Conservation (phyloP, 805 yeast genomes). For the Osmozyma mogii region DNA sequence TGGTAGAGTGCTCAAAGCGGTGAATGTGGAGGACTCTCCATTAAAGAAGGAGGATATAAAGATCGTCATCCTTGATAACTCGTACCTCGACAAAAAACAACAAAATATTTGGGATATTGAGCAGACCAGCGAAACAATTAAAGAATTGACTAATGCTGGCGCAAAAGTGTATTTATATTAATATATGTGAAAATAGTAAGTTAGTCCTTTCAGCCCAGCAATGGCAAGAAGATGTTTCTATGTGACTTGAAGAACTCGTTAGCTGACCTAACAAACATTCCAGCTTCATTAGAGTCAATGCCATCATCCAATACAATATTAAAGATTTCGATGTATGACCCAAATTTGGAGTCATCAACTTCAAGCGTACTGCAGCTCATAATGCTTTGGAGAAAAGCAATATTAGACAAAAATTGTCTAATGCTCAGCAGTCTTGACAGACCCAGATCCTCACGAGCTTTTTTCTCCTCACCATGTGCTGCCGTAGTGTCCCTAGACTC, state of each 20-base stretch:
- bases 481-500: background rate
- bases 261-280: constrained; percentile 14
- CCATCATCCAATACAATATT: too few relatives aligned
- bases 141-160: constrained; percentile 32
- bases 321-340: too few relatives aligned
- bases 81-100: constrained; percentile 53
- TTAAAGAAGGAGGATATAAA: constrained; percentile 38
- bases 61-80: constrained; percentile 51
- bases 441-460: background rate
- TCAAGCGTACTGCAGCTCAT: too few relatives aligned
- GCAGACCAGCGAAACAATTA: constrained; percentile 37
- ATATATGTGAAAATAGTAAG: constrained; percentile 1
- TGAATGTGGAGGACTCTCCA: constrained; percentile 35
- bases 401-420: too few relatives aligned
- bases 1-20: constrained; percentile 45
- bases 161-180: constrained; percentile 48
- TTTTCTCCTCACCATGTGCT: background rate
- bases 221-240: constrained; percentile 15
- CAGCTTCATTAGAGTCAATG: too few relatives aligned
- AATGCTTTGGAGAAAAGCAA: too few relatives aligned
- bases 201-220: constrained; percentile 6
- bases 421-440: too few relatives aligned
- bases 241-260: constrained; percentile 23
- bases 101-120: constrained; percentile 53
- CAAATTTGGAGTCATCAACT: too few relatives aligned